Conservation (phyloP, 768 basidiomycete species). For the Amylocystis lapponica region DNA sequence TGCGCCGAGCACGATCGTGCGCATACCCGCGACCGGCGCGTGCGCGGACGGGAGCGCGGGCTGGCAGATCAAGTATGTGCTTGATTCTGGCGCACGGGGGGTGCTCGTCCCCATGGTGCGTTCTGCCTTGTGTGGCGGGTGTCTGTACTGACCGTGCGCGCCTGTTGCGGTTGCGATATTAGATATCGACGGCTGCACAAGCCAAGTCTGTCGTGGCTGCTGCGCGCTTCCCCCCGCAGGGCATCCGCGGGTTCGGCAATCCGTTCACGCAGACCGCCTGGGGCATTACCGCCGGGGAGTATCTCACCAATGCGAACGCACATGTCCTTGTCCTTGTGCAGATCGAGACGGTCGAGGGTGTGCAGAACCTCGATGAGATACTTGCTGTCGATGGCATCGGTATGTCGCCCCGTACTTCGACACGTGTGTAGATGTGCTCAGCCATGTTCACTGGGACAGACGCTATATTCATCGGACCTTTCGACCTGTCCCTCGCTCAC, state of each 20-base stretch:
- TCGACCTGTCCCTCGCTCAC: constrained; percentile 58
- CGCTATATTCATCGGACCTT: constrained; percentile 60
- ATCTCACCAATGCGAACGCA: constrained; percentile 43
- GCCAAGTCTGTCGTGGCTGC: constrained; percentile 53
- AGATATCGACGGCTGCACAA: constrained; percentile 55
- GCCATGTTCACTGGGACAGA: constrained; percentile 27
- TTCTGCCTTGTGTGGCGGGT: not conserved
- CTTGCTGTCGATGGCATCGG: constrained; percentile 32
- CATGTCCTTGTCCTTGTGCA: constrained; percentile 32
- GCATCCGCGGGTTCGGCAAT: constrained; percentile 60
- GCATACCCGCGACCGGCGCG: constrained; percentile 59
- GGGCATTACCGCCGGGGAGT: constrained; percentile 47
- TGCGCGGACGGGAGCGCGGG: constrained; percentile 41
- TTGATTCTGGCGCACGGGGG: constrained; percentile 63
- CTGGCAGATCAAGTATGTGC: constrained; percentile 70
- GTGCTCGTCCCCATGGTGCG: constrained; percentile 64
- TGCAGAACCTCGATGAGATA: constrained; percentile 38
- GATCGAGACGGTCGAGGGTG: constrained; percentile 37
- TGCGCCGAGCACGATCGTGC: constrained; percentile 50
- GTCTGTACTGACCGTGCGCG: not conserved
- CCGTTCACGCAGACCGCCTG: constrained; percentile 57
- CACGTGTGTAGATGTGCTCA: constrained; percentile 14
- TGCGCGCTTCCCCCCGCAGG: constrained; percentile 55
- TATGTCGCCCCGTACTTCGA: constrained; percentile 5
- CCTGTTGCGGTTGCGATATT: no score